Base-by-base conservation (phyloP, 192 early-diverging fungal genomes). In the Rhizophagus sp. region DNA sequence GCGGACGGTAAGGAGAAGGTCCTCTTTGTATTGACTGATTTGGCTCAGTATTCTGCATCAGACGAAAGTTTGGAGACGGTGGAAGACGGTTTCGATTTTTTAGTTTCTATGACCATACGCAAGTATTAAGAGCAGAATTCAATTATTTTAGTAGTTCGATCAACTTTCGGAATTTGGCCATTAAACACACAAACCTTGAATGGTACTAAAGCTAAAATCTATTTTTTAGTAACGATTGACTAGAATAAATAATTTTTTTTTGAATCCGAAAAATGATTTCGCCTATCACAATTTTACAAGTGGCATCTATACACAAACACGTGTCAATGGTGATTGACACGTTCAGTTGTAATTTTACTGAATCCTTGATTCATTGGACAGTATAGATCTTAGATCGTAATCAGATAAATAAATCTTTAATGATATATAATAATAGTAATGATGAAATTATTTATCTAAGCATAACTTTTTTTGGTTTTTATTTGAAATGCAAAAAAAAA, bases 1-100 rank as follows among this genome's bases (percentile, higher is more conserved):
- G 30, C 8, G 70, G 36, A 24, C 36, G 70, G 47, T 47, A 72
- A 36, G 70, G 70, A 24, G 70, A 72, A 72, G 39, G 34, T 22
- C 70, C 70, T 41, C 70, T 72, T 47, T 72, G 70, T 25, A 72
- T 24, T 24, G 30, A 41, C n/a, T 72, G 70, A 39, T 47, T 72
- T 30, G 70, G 70, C 47, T 72, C 74, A 36, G 34, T 39, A 39
- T 47, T 27, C 36, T 39, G 62, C 36, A 36, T 27, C 22, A 64
- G 76, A 44, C 76, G 76, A 77, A 65, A 77, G 63, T 77, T 77
- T 77, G 62, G 76, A 17, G 76, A 47, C 4, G 64, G 36, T 13
- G 75, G 61, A 77, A 64, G 76, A 47, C 62, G 76, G 15, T 19
- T 27, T 75, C 6, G 36, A 19, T n/a, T 39, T 69, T 69, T n/a